These are phyloP conservation scores for Naganishia sp. DNA, from an alignment of 1,284 basidiomycete genomes.

Conservation along the genomic window DNA sequence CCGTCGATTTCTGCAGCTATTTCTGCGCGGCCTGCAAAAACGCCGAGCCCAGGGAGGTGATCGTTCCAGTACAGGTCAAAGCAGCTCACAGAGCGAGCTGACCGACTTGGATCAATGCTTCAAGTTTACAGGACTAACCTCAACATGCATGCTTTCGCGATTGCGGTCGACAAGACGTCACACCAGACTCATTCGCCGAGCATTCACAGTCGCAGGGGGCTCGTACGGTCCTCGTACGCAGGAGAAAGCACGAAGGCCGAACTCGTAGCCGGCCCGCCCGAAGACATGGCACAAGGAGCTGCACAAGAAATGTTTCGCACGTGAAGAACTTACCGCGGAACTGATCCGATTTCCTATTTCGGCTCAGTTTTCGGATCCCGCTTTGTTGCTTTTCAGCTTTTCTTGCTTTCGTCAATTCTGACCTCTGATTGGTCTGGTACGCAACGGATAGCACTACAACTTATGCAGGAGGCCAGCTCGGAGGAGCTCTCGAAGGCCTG, in stretches of 20 bases:
- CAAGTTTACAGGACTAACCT: too few species aligned
- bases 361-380: not conserved
- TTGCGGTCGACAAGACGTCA: too few species aligned
- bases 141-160: not conserved
- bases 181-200: too few species aligned
- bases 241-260: not conserved
- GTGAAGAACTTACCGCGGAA: not conserved
- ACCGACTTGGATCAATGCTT: too few species aligned
- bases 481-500: too few species aligned
- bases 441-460: too few species aligned
- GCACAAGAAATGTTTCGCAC: slow-evolving; percentile 1
- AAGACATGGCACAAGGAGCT: not conserved
- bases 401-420: too few species aligned
- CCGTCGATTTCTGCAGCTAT: slow-evolving; percentile 12
- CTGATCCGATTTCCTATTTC: not conserved
- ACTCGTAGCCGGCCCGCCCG: slow-evolving; percentile 4
- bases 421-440: too few species aligned
- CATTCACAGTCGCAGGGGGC: not conserved
- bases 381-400: not conserved
- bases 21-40: not conserved
- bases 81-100: too few species aligned
- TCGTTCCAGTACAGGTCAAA: not conserved
- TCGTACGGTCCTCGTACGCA: not conserved
- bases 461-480: too few species aligned
- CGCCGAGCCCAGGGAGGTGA: not conserved